Evolutionary conservation across 345 rosid genomes (phyloP).

Genomic region (Excoecaria agallocha): DNA sequence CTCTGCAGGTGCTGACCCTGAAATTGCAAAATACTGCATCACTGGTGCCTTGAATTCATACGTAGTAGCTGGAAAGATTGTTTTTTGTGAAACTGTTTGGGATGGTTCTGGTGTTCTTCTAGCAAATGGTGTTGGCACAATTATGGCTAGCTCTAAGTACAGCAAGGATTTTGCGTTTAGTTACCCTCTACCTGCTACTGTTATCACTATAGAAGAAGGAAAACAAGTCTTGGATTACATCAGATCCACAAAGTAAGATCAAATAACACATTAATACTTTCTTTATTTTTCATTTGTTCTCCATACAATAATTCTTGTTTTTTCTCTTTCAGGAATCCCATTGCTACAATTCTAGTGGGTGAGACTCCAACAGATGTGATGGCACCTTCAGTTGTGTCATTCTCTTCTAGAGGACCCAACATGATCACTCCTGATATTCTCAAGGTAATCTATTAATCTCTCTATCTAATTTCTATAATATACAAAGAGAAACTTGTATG

Average conservation of each 20-base stretch:
- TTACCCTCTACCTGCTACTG: constrained; percentile 33
- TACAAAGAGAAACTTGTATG: too few relatives aligned
- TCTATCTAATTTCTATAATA: too few relatives aligned
- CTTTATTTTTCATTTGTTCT: background rate
- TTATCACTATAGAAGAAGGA: constrained; percentile 27
- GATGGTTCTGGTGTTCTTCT: constrained; percentile 21
- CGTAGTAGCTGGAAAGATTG: constrained; percentile 28
- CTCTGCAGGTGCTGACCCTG: constrained; percentile 26
- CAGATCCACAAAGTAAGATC: constrained; percentile 23
- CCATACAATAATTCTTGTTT: background rate
- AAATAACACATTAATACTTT: background rate
- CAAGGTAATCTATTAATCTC: constrained; percentile 14
- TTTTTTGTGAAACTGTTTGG: constrained; percentile 22
- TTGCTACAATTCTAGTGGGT: constrained; percentile 20
- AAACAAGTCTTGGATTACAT: constrained; percentile 18
- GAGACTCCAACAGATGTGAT: constrained; percentile 12
- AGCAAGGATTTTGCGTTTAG: constrained; percentile 28
- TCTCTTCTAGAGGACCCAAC: constrained; percentile 28
- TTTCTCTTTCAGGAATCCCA: constrained; percentile 24
- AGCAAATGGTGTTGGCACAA: constrained; percentile 29
- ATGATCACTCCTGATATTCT: constrained; percentile 26
- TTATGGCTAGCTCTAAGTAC: constrained; percentile 20
- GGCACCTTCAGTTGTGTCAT: constrained; percentile 27
- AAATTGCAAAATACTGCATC: constrained; percentile 19
- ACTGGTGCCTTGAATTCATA: constrained; percentile 24